Evolutionary conservation across 495 filamentous ascomycete species (phyloP).

Genomic region (Margaritispora aquatica): DNA sequence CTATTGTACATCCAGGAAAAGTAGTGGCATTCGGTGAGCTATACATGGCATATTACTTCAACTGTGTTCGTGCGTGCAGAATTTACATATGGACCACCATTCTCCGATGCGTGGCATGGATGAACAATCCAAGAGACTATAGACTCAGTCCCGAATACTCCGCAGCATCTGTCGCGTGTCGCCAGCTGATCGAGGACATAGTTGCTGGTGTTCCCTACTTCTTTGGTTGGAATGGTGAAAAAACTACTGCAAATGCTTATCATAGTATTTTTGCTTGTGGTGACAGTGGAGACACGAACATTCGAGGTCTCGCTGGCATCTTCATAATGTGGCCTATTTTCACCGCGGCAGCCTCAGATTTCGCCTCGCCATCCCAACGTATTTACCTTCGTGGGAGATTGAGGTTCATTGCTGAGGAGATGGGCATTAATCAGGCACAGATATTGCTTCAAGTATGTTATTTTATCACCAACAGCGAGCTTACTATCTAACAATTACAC

Average conservation of each 20-base stretch:
- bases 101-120: slow-evolving; percentile 45
- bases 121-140: slow-evolving; percentile 40
- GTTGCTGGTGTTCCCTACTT: slow-evolving; percentile 45
- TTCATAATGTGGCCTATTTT: slow-evolving; percentile 37
- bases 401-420: slow-evolving; percentile 34
- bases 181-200: slow-evolving; percentile 39
- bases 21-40: slow-evolving; percentile 46
- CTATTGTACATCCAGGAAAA: slow-evolving; percentile 41
- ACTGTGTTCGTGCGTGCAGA: slow-evolving; percentile 35
- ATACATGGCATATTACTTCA: slow-evolving; percentile 41
- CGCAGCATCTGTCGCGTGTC: slow-evolving; percentile 32
- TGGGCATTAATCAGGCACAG: slow-evolving; percentile 41
- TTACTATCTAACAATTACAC: background rate
- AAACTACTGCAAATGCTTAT: slow-evolving; percentile 12
- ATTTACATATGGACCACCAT: slow-evolving; percentile 36
- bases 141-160: slow-evolving; percentile 45
- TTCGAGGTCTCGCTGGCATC: slow-evolving; percentile 40
- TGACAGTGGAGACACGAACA: slow-evolving; percentile 21
- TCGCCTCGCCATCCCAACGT: slow-evolving; percentile 39
- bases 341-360: slow-evolving; percentile 38
- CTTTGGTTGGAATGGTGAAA: slow-evolving; percentile 41
- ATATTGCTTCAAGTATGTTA: slow-evolving; percentile 34
- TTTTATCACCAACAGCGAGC: background rate
- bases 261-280: slow-evolving; percentile 32
- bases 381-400: slow-evolving; percentile 39